phyloP scores from a whole-genome alignment of 345 rosid genomes.

The Eutrema yunnanense region DNA sequence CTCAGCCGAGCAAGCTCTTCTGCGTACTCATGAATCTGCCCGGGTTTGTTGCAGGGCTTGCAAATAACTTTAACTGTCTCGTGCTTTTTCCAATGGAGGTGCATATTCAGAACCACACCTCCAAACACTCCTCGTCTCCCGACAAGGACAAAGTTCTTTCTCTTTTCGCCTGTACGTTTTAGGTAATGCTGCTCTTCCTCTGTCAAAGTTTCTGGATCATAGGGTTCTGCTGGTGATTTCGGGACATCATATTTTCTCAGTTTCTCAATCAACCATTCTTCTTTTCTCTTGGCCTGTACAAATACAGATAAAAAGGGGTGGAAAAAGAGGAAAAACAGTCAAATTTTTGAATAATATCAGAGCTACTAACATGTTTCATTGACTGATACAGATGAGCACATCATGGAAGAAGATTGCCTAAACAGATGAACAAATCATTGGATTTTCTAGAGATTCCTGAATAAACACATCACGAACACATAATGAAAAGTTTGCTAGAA shows the following conservation, averaged over 20 bases:
- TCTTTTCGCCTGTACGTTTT: slow-evolving; percentile 89
- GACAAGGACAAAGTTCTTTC: slow-evolving; percentile 71
- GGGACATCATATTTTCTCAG: slow-evolving; percentile 65
- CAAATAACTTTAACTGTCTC: slow-evolving; percentile 89
- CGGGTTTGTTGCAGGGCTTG: slow-evolving; percentile 78
- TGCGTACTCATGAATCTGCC: slow-evolving; percentile 79
- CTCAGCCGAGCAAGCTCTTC: slow-evolving; percentile 75
- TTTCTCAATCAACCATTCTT: slow-evolving; percentile 88
- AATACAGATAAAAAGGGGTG: neutral
- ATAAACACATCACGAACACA: neutral
- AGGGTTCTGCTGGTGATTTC: slow-evolving; percentile 45
- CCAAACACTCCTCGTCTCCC: slow-evolving; percentile 97
- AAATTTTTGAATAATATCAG: neutral
- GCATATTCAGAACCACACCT: slow-evolving; percentile 92
- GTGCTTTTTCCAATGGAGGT: slow-evolving; percentile 95
- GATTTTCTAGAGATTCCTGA: neutral
- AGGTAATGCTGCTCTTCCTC: slow-evolving; percentile 92
- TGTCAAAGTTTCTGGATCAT: slow-evolving; percentile 81
- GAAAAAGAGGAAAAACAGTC: neutral
- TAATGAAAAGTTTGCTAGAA: neutral
- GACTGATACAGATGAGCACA: neutral
- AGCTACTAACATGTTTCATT: neutral
- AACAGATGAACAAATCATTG: neutral
- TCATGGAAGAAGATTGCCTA: neutral
- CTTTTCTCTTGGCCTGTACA: slow-evolving; percentile 74